phyloP scores from a whole-genome alignment of 306 rosid genomes.

The Pterocarpus santalinus region DNA sequence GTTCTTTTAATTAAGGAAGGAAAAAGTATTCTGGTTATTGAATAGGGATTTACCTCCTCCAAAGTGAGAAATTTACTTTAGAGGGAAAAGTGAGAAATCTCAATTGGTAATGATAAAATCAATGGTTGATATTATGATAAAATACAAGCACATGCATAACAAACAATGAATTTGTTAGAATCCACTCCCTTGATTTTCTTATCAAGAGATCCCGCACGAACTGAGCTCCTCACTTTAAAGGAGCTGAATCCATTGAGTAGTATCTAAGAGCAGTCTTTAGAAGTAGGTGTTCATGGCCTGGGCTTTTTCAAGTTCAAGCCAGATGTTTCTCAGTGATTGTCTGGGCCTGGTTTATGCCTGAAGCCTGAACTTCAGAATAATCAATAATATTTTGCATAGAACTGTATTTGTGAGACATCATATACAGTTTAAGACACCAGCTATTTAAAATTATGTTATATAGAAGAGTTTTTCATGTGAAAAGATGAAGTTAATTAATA shows the following conservation, averaged over 20 bases:
- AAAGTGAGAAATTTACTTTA: background rate
- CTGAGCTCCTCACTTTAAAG: background rate
- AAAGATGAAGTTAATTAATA: background rate
- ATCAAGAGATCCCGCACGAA: background rate
- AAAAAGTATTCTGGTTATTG: background rate
- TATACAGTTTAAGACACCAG: background rate
- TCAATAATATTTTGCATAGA: background rate
- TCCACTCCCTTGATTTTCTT: background rate
- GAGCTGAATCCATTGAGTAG: background rate
- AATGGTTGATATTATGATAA: background rate
- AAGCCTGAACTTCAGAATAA: background rate
- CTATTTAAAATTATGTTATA: background rate
- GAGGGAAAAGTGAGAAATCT: background rate
- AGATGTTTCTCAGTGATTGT: background rate
- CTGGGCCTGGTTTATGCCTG: background rate
- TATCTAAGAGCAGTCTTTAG: background rate
- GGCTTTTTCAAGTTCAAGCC: background rate
- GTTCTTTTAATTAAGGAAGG: background rate
- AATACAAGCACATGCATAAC: background rate
- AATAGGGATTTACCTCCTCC: background rate
- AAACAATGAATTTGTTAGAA: background rate
- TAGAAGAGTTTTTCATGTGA: background rate
- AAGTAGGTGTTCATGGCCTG: background rate
- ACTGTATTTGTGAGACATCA: background rate
- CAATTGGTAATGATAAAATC: background rate